Conservation (phyloP, 805 yeast genomes). For the Wickerhamiella hasegawae region DNA sequence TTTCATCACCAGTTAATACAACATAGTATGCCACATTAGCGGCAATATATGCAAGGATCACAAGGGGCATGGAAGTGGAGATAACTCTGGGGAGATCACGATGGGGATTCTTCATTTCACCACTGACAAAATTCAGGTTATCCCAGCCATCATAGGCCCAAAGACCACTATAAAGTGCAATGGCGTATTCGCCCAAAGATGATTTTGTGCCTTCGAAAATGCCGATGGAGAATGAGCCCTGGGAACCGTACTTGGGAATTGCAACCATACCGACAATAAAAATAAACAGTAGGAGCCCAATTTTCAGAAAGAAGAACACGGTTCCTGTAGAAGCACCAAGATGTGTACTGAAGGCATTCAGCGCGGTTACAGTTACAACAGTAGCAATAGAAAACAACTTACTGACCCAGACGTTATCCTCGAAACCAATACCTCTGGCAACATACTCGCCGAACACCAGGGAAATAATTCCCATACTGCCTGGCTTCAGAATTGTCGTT, state of each 20-base stretch:
- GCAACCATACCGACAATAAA: slow-evolving; percentile 19
- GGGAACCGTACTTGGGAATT: slow-evolving; percentile 9
- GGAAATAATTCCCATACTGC: slow-evolving; percentile 26
- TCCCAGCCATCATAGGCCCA: slow-evolving; percentile 34
- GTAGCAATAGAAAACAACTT: slow-evolving; percentile 21
- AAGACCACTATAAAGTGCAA: slow-evolving; percentile 26
- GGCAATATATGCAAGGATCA: slow-evolving; percentile 21
- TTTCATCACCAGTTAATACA: slow-evolving; percentile 53
- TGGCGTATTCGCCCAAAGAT: slow-evolving; percentile 19
- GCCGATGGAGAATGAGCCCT: slow-evolving; percentile 13
- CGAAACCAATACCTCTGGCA: slow-evolving; percentile 14
- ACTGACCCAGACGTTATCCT: slow-evolving; percentile 14
- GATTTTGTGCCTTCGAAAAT: slow-evolving; percentile 19
- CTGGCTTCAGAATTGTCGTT: slow-evolving; percentile 25
- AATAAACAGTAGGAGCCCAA: slow-evolving; percentile 19
- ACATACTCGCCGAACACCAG: slow-evolving; percentile 26
- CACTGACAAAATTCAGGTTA: slow-evolving; percentile 26
- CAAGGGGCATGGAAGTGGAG: slow-evolving; percentile 26
- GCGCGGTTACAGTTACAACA: slow-evolving; percentile 13
- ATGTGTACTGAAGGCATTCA: slow-evolving; percentile 19
- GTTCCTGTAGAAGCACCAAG: slow-evolving; percentile 22
- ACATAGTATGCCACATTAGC: slow-evolving; percentile 34
- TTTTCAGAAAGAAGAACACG: slow-evolving; percentile 21
- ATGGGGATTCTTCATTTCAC: slow-evolving; percentile 24
- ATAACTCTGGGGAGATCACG: slow-evolving; percentile 25